These are phyloP conservation scores for Podospora fimiseda DNA, from an alignment of 495 filamentous ascomycete genomes.

Conservation along the genomic window DNA sequence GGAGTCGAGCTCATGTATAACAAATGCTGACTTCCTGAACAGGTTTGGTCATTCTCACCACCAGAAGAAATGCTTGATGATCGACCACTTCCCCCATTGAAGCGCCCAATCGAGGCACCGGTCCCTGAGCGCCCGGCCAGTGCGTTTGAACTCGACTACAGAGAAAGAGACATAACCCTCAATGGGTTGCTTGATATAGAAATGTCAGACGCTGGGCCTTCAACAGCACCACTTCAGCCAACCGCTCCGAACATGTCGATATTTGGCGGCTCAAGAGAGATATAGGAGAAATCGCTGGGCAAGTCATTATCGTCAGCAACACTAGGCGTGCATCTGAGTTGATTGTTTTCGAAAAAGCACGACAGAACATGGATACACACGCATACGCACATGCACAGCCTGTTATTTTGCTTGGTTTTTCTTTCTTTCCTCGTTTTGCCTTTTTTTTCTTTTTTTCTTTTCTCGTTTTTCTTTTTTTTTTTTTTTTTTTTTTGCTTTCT, in stretches of 20 bases:
- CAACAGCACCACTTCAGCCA: slow-evolving; percentile 35
- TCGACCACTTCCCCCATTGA: slow-evolving; percentile 29
- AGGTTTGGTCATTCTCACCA: slow-evolving; percentile 91
- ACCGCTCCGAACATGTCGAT: slow-evolving; percentile 12
- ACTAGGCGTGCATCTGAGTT: too few species aligned
- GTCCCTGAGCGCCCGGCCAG: slow-evolving; percentile 36
- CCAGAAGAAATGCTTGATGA: slow-evolving; percentile 61
- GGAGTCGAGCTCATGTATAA: slow-evolving; percentile 1
- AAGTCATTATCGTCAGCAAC: too few species aligned
- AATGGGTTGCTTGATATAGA: slow-evolving; percentile 33
- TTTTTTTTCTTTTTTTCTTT: slow-evolving; percentile 1
- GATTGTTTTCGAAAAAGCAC: not conserved
- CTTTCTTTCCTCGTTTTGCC: too few species aligned
- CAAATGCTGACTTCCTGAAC: slow-evolving; percentile 7
- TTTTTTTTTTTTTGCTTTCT: slow-evolving; percentile 1
- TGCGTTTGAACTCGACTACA: slow-evolving; percentile 29
- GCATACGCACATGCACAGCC: too few species aligned
- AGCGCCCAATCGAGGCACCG: slow-evolving; percentile 27
- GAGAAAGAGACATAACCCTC: slow-evolving; percentile 14
- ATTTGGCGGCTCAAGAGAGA: not conserved
- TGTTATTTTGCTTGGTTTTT: too few species aligned
- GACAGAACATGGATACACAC: not conserved
- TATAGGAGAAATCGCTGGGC: not conserved
- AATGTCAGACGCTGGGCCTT: slow-evolving; percentile 43
- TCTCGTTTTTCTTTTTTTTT: not conserved